Base-by-base conservation (phyloP, 2,329 filamentous ascomycete genomes). In the Geosmithia putterillii region DNA sequence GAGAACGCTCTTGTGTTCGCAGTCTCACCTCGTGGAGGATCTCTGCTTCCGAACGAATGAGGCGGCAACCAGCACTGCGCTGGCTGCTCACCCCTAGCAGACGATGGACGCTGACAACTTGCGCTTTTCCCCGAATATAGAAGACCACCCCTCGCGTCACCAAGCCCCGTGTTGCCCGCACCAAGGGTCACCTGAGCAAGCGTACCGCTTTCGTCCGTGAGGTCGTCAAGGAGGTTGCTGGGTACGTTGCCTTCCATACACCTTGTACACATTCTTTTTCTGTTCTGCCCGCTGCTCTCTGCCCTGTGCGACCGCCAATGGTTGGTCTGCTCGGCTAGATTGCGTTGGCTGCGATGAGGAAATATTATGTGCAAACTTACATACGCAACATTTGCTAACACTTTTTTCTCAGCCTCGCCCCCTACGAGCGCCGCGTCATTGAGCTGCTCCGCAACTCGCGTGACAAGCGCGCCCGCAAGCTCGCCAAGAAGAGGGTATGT, bases 371-470 rank as follows among this genome's bases (percentile, higher is more conserved):
- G 28, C 10, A 32, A 32, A 12, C 10, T 12, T 4, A 32, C 5
- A 12, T 12, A 32, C 15, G 2, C 15, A 35, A 42, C 28, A 21
- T 17, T 41, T 32, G 7, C 58, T 66, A 61, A 66, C 54, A 40
- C 32, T 17, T 32, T 38, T 28, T 6, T 20, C 38, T 15, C 42
- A 83, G 86, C 64, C 84, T 92, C 58, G 86, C 86, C 58, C 86
- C 86, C 62, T 92, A 98, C 70, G 92, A 98, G 83, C 90, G 92
- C 71, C 88, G 92, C 66, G 86, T 98, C 59, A 94, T 98, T 66
- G 92, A 98, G 81, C 76, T 98, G 67, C 84, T 98, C 72, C 87
- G 92, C 63, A 98, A 98, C 85, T 83, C 79, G 76, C 94, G 94
- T 78, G 92, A 98, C 74, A 96, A 96, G 86, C 87, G 90, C 72